Percentiles rank a stretch among this genome's conserved stretches.
phyloP scores from a whole-genome alignment of 345 rosid genomes.

The Salix dunnii region DNA sequence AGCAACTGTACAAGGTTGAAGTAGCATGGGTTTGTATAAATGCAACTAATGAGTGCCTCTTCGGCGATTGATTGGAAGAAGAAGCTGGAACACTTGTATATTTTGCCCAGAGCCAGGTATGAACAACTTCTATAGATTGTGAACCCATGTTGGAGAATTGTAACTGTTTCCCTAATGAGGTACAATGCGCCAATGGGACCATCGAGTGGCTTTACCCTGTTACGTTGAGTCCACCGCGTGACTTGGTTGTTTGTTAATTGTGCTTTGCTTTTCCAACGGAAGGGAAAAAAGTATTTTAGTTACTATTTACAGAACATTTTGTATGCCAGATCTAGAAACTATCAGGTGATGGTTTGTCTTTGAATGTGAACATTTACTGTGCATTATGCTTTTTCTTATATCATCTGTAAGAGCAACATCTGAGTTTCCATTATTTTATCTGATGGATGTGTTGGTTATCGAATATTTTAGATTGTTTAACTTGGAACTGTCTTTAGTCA shows the following conservation, averaged over 20 bases:
- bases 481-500: neutral
- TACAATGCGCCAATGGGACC: constrained; percentile 6
- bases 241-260: neutral
- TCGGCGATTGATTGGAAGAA: constrained; percentile 20
- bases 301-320: neutral
- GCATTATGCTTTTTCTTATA: neutral
- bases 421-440: neutral
- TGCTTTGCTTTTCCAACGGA: neutral
- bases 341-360: constrained; percentile 8
- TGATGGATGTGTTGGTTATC: neutral
- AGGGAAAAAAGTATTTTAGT: constrained; percentile 4
- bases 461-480: neutral
- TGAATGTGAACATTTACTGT: neutral
- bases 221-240: neutral
- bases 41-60: constrained; percentile 11
- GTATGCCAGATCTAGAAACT: constrained; percentile 5
- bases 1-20: constrained; percentile 2
- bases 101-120: constrained; percentile 33
- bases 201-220: neutral
- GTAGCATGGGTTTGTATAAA: constrained; percentile 18
- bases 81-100: constrained; percentile 31
- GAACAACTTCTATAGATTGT: constrained; percentile 12
- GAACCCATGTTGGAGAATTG: constrained; percentile 21
- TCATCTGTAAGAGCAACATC: neutral
- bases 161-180: constrained; percentile 20